phyloP scores from a whole-genome alignment of 768 basidiomycete genomes.

The Termitomyces sp. region DNA sequence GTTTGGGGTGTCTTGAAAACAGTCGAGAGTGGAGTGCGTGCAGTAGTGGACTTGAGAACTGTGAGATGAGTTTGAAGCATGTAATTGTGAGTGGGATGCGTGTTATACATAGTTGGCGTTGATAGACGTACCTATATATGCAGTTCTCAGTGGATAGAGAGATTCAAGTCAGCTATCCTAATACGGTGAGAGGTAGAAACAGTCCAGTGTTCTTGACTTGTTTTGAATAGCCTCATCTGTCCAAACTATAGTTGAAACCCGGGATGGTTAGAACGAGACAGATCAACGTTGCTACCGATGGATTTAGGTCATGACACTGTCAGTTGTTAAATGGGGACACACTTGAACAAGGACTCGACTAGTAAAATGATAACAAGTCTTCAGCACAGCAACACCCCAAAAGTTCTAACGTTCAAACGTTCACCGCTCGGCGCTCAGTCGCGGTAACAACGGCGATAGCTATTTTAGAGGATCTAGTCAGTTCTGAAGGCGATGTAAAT shows the following conservation, averaged over 20 bases:
- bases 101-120: not conserved
- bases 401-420: no score
- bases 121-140: conserved; percentile 5
- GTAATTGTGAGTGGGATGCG: conserved; percentile 9
- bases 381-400: no score
- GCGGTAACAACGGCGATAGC: no score
- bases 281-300: conserved; percentile 7
- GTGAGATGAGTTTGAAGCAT: conserved; percentile 59
- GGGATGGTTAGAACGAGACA: conserved; percentile 17
- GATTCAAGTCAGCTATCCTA: conserved; percentile 17
- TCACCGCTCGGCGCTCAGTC: no score
- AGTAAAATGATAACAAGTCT: not conserved
- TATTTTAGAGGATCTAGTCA: conserved; percentile 6
- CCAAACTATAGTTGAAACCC: conserved; percentile 26
- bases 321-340: no score
- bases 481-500: conserved; percentile 8
- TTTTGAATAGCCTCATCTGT: conserved; percentile 33
- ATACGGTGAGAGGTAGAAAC: conserved; percentile 15
- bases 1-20: conserved; percentile 60
- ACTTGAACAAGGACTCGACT: no score
- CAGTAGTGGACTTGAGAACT: conserved; percentile 55
- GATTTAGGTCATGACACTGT: no score
- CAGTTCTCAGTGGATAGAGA: conserved; percentile 8
- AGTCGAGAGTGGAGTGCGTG: conserved; percentile 42
- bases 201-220: conserved; percentile 20